Evolutionary conservation across 257 asterid species (phyloP), one percentile per base, ranked within the genome.

Genomic region (Solanum habrochaites): DNA sequence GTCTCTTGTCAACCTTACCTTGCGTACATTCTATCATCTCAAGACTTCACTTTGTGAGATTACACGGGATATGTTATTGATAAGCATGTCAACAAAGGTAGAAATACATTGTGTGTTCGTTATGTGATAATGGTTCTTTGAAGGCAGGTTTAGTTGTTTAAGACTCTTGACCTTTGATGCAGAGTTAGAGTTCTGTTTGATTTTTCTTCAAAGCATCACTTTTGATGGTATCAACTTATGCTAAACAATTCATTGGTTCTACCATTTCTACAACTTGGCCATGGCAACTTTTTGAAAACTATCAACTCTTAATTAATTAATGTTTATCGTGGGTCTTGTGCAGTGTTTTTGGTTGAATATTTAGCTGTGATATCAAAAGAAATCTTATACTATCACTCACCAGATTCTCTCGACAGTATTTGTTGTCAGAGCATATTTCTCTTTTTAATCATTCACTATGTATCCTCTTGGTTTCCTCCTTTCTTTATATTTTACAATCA

Each of bases 111-210:
- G 39, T 45, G 32, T 85, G 47, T 35, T 52, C 39, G 8, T 35
- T 35, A 35, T 85, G 69, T 67, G 83, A 31, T 21, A 18, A 71
- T 35, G 67, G 64, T 85, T 69, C 82, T 45, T 45, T 45, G 7
- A 4, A 43, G 37, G 75, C 75, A 15, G 67, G 16, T 85, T 69
- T 29, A 21, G 78, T 16, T 60, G 74, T 43, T 71, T 32, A 49
- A 85, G 83, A 83, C 11, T 71, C 25, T 62, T 32, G 23, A 73
- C 25, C 87, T 72, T 85, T 71, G 83, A 85, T 72, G 87, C 87
- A 85, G 87, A 85, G 83, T 71, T 85, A 56, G n/a, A 56, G n/a
- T 56, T 56, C 81, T 67, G 39, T 66, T 67, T 70, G 77, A 8
- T 70, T 27, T 67, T 16, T 67, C 83, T 45, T 78, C 83, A 78